phyloP scores from a whole-genome alignment of 2,329 filamentous ascomycete species.

The Aspergillus puulaauensis region DNA sequence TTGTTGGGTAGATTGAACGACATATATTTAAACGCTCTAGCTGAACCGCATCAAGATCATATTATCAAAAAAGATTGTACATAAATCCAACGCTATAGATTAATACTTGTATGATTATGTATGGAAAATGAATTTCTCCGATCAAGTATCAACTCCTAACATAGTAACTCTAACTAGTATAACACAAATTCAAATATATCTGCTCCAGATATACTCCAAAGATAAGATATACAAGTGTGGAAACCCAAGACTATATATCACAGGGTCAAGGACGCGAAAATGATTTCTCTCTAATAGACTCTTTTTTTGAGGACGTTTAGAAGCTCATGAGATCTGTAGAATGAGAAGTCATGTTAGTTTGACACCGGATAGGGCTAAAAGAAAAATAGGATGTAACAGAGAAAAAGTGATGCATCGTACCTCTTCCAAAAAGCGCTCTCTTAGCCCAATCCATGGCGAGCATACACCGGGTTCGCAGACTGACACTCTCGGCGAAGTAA shows the following conservation, averaged over 20 bases:
- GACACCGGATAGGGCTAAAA: not conserved
- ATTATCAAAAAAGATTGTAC: too few relatives aligned
- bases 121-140: too few relatives aligned
- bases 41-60: too few relatives aligned
- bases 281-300: not conserved
- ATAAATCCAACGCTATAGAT: too few relatives aligned
- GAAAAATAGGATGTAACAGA: not conserved
- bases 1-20: too few relatives aligned
- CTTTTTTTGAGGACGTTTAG: slow-evolving; percentile 24
- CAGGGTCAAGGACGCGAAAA: not conserved
- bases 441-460: slow-evolving; percentile 99
- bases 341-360: not conserved
- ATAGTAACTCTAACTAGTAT: not conserved
- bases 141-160: too few relatives aligned
- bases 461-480: slow-evolving; percentile 80
- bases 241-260: not conserved
- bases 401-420: slow-evolving; percentile 53
- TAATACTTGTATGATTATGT: too few relatives aligned
- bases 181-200: not conserved
- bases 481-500: slow-evolving; percentile 97
- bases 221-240: not conserved
- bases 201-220: not conserved
- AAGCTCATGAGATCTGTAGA: slow-evolving; percentile 55
- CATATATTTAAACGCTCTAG: too few relatives aligned
- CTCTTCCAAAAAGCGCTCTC: slow-evolving; percentile 89